Base-by-base conservation (phyloP, 176 grass and related monocot genomes). In the Puccinellia tenuiflora region DNA sequence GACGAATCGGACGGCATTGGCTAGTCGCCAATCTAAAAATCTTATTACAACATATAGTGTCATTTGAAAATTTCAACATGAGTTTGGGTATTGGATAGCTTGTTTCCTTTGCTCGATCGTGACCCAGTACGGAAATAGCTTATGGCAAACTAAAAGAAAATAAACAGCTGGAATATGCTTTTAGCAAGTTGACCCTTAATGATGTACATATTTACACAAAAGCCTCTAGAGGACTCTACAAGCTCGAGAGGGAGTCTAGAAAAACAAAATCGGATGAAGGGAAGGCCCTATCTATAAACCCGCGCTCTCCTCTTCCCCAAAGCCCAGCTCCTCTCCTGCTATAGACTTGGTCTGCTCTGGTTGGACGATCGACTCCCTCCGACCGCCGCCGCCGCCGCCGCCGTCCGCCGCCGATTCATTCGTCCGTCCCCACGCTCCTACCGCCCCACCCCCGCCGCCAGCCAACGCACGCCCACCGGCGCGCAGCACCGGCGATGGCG, bases 401-500 rank as follows among this genome's bases (percentile, higher is more conserved):
- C 70, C 69, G 55, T 70, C 59, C 56, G 30, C 73, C 66, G 64
- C 18, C 64, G 37, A 39, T 42, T 69, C 35, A 25, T n/a, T 42
- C 66, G 21, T 66, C 16, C 62, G 0, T 0, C 9, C 18, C 45
- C 56, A 20, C 51, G 20, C 7, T 29, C 28, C 29, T n/a, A 12
- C 28, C 30, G 21, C 73, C 20, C 46, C 10, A 9, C 51, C 52
- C 3, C 51, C n/a, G 14, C 11, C 50, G 30, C 29, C 50, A 6
- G 18, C 30, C 31, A n/a, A 9, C 50, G 56, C 82, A n/a, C n/a
- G n/a, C n/a, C n/a, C n/a, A n/a, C n/a, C n/a, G n/a, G n/a, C n/a
- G n/a, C n/a, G n/a, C n/a, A n/a, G n/a, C n/a, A n/a, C n/a, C n/a
- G 72, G 70, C 61, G 77, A 51, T 31, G 84, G 92, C 88, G 83